Evolutionary conservation across 129 eudicot species (phyloP).

Genomic region (Flaveria linearis): DNA sequence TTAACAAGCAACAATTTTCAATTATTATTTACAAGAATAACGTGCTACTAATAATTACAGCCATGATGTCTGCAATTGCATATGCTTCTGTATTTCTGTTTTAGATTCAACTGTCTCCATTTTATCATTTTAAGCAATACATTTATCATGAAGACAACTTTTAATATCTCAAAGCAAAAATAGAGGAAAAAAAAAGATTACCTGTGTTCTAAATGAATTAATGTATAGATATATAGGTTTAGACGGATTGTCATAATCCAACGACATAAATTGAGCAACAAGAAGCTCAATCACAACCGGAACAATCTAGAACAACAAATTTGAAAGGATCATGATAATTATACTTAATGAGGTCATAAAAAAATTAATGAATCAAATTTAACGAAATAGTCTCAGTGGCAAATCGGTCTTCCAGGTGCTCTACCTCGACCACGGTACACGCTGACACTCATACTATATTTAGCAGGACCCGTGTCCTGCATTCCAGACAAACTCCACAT

Average conservation of each 20-base stretch:
- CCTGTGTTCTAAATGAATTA: constrained; percentile 90
- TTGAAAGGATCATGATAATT: constrained; percentile 2
- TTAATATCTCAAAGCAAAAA: not conserved
- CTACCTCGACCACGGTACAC: too few relatives aligned
- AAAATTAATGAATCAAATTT: not conserved
- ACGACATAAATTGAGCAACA: constrained; percentile 84
- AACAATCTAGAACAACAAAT: constrained; percentile 61
- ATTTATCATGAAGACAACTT: constrained; percentile 11
- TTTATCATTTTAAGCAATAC: constrained; percentile 55
- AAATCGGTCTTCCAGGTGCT: too few relatives aligned
- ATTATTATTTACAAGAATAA: not conserved
- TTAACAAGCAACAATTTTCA: not conserved
- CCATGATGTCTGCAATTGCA: constrained; percentile 52
- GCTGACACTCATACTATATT: too few relatives aligned
- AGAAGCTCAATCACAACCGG: constrained; percentile 88
- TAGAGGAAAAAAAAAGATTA: constrained; percentile 17
- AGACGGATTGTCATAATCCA: constrained; percentile 65
- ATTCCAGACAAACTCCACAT: too few relatives aligned
- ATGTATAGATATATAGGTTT: constrained; percentile 89
- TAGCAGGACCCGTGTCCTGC: too few relatives aligned
- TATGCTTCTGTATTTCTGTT: constrained; percentile 73
- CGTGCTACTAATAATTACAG: constrained; percentile 49
- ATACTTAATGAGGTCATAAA: not conserved
- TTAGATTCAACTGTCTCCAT: constrained; percentile 71
- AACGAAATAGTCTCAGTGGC: too few relatives aligned